Percentiles rank a stretch among this genome's conserved stretches.
These are phyloP conservation scores for Symbiodinium natans DNA, from an alignment of 73 alveolate genomes.

Conservation along the genomic window DNA sequence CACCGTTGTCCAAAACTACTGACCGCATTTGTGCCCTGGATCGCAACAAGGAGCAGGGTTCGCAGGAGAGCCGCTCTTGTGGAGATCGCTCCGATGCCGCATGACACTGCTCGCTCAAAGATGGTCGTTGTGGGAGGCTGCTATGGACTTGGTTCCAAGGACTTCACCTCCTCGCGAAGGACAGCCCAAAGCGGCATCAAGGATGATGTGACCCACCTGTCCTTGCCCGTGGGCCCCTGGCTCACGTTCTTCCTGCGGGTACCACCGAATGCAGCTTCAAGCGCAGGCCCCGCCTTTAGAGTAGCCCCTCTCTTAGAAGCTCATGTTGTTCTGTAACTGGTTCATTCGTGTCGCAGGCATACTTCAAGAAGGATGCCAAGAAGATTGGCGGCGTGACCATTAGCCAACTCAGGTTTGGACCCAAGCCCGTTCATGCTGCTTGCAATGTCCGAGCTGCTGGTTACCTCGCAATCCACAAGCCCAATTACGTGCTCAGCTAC, in stretches of 20 bases:
- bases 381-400: too few species aligned
- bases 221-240: constrained; percentile 46
- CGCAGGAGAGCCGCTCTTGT: too few species aligned
- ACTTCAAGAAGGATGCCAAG: too few species aligned
- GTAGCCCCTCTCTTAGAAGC: too few species aligned
- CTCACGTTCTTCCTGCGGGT: constrained; percentile 40
- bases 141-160: constrained; percentile 69
- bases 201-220: constrained; percentile 63
- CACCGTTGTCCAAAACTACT: constrained; percentile 19
- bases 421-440: too few species aligned
- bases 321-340: too few species aligned
- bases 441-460: too few species aligned
- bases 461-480: too few species aligned
- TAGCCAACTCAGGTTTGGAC: too few species aligned
- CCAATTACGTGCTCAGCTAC: too few species aligned
- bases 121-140: constrained; percentile 43
- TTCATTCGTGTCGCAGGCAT: too few species aligned
- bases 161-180: constrained; percentile 39
- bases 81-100: background rate
- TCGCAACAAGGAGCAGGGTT: constrained; percentile 34
- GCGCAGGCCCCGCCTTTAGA: too few species aligned
- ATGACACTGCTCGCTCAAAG: background rate
- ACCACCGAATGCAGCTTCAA: constrained; percentile 76
- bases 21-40: constrained; percentile 52
- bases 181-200: constrained; percentile 76